Conservation (phyloP, 1,284 basidiomycete species). For the Meripilus lineatus region DNA sequence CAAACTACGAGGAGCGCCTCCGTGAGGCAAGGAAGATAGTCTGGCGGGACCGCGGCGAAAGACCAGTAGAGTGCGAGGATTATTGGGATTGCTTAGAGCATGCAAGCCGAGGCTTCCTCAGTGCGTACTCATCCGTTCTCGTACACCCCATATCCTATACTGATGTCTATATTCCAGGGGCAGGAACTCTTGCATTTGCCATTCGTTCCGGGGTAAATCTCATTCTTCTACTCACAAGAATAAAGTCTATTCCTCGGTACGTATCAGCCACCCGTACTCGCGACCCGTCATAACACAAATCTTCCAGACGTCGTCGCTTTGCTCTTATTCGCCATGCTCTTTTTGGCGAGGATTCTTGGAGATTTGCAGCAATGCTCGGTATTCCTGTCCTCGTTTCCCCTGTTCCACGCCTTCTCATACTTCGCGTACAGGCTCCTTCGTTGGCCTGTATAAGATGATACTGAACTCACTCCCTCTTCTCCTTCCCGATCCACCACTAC, state of each 20-base stretch:
- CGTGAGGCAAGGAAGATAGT: constrained; percentile 71
- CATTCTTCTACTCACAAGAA: constrained; percentile 67
- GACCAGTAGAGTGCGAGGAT: constrained; percentile 62
- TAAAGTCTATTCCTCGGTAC: constrained; percentile 60
- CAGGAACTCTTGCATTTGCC: constrained; percentile 72
- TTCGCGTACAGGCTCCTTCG: constrained; percentile 63
- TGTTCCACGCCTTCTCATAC: no score
- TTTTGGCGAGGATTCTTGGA: constrained; percentile 73
- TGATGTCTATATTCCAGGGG: constrained; percentile 45
- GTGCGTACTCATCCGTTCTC: constrained; percentile 33
- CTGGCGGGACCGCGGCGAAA: constrained; percentile 81
- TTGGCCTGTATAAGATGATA: constrained; percentile 76
- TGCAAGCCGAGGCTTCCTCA: constrained; percentile 67
- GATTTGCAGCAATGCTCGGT: constrained; percentile 87
- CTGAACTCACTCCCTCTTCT: constrained; percentile 81
- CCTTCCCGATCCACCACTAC: constrained; percentile 43
- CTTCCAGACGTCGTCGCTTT: constrained; percentile 42
- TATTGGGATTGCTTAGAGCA: constrained; percentile 71
- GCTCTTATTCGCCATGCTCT: constrained; percentile 69
- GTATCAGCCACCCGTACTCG: constrained; percentile 12
- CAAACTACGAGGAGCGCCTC: constrained; percentile 71
- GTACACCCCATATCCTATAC: not conserved
- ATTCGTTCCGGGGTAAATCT: constrained; percentile 80
- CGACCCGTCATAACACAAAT: not conserved
- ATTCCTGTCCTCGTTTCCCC: no score